Evolutionary conservation across 768 basidiomycete species (phyloP), one percentile per base, ranked within the genome.

Genomic region (Trametes maxima): DNA sequence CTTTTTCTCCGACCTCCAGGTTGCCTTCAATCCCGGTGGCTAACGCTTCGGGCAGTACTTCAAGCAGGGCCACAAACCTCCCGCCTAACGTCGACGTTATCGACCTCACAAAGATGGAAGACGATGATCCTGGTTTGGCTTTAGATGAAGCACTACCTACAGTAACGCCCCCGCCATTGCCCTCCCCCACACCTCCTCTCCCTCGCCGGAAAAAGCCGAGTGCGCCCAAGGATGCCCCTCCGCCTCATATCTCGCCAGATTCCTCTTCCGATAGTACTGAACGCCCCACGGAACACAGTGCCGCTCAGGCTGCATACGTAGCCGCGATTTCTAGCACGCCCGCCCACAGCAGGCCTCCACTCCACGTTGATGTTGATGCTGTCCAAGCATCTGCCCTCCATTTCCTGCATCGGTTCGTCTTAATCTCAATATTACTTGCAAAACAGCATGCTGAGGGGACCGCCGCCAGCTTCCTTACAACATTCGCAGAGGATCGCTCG

Each of bases 401-500:
- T 10, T 66, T 60, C 48, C 50, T 66, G 5, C n/a, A 53, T 14
- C 50, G 51, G 65, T 66, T 40, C 13, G 59, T 58, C 17, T 13
- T 11, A 16, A 12, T 12, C 11, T 11, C 35, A 8, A 14, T 8
- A 13, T 33, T 5, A 8, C 10, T 2, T 28, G 33, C 16, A 49
- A 3, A 11, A 19, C 21, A 25, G 24, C 6, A 12, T 14, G 16
- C 25, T 33, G 13, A 33, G 40, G 13, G n/a, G n/a, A n/a, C 12
- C 40, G 3, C 44, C 5, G 8, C 10, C 49, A 72, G 69, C 17
- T 72, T 64, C 54, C 54, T 69, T 40, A 11, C 10, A 33, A 49
- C 58, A 3, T 70, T 68, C 58, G 56, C 62, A 28, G 19, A 19
- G 21, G 66, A 72, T 49, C 69, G 69, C 50, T 48, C 65, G 0